These are phyloP conservation scores for Pythium coloratum DNA, from an alignment of 352 stramenopile genomes.

Conservation along the genomic window DNA sequence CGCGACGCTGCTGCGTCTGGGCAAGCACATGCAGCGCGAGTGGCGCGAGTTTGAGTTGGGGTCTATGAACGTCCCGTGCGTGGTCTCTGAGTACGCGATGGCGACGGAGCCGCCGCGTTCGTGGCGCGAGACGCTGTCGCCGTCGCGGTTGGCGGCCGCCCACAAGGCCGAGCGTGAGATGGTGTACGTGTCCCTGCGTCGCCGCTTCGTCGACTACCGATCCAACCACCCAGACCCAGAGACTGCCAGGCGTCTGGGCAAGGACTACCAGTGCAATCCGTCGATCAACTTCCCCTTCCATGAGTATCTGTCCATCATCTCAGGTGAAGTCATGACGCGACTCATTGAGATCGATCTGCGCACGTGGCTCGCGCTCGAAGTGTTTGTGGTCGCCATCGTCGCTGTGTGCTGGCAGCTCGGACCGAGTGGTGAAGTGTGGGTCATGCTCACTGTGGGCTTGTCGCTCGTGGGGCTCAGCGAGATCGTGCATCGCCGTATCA, in stretches of 20 bases:
- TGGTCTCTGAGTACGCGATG: constrained; percentile 61
- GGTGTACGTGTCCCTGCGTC: constrained; percentile 59
- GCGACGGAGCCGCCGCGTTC: constrained; percentile 42
- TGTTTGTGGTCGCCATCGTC: constrained; percentile 50
- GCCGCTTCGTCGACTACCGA: constrained; percentile 64
- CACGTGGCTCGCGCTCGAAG: constrained; percentile 58
- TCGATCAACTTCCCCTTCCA: constrained; percentile 68
- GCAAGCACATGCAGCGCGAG: constrained; percentile 59
- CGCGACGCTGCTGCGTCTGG: constrained; percentile 55
- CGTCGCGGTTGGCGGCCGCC: constrained; percentile 28
- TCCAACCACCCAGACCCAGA: constrained; percentile 65
- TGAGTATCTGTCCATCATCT: constrained; percentile 77
- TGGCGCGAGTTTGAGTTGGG: constrained; percentile 73
- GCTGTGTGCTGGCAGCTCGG: constrained; percentile 45
- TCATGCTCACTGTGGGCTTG: constrained; percentile 42
- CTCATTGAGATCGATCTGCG: constrained; percentile 72
- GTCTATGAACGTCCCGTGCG: constrained; percentile 45
- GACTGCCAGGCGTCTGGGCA: constrained; percentile 37
- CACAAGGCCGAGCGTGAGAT: constrained; percentile 56
- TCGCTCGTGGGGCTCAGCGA: constrained; percentile 48
- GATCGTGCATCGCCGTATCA: constrained; percentile 47
- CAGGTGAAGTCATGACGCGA: constrained; percentile 67
- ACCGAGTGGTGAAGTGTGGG: constrained; percentile 36
- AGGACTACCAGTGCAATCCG: constrained; percentile 61
- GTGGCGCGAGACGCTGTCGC: constrained; percentile 39